Base-by-base conservation (phyloP, 2,329 filamentous ascomycete species). In the Aspergillus sp. region DNA sequence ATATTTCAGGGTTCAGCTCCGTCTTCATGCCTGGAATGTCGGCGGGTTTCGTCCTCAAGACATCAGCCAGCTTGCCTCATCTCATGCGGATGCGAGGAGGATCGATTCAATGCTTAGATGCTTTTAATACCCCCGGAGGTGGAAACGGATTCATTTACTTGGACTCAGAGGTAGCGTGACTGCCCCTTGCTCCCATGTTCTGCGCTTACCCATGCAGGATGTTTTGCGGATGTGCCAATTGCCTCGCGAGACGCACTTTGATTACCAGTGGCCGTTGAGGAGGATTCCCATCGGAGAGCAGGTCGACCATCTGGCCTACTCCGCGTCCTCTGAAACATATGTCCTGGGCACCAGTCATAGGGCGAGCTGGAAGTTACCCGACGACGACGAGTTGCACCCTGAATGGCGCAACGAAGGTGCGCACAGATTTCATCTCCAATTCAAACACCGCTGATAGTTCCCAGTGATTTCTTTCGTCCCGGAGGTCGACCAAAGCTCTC, bases 81-180 rank as follows among this genome's bases (percentile, higher is more conserved):
- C 82, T 96, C 13, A 72, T 96, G n/a, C 81, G 83, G 10, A 75
- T 97, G 1, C 83, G 87, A 55, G 87, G 88, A 0, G 76, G 80
- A 13, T 82, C 83, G 6, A 85, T 93, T 3, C 82, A 85, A 36
- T 85, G 86, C 46, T 79, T 97, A 62, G 89, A 86, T 58, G 76
- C 84, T 1, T 90, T 96, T 67, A 84, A 95, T 67, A 91, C 56
- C 2, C 32, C 55, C 2, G 53, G 87, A 5, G 94, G 89, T 65
- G 86, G 92, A 52, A 80, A 84, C 50, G 92, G 92, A 0, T 95
- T 97, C 66, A 88, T 92, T 38, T 94, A 91, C 64, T 80, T 90
- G 21, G 88, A 95, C 71, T 81, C 78, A 14, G 69, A 76, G 56
- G 79, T 79, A n/a, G 63, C 60, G 19, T 13, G 19, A 17, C 65